phyloP scores from a whole-genome alignment of 2,329 filamentous ascomycete genomes.

The Exophiala mesophila region DNA sequence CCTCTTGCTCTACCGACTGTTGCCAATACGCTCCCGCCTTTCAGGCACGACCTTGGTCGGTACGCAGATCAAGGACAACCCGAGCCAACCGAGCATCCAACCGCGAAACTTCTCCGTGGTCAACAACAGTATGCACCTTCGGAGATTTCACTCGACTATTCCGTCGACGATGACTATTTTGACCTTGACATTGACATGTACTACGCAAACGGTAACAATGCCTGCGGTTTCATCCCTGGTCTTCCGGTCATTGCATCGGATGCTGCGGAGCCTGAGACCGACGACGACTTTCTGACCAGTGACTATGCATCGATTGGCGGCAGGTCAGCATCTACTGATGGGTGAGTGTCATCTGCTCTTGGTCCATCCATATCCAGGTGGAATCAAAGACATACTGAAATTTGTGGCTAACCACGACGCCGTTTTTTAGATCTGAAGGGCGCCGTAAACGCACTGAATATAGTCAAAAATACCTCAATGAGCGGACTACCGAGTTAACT shows the following conservation, averaged over 20 bases:
- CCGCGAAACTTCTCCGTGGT: conserved; percentile 18
- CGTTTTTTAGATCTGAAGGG: conserved; percentile 15
- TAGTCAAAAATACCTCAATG: conserved; percentile 22
- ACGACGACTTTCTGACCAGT: conserved; percentile 21
- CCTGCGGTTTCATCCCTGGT: conserved; percentile 25
- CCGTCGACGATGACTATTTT: conserved; percentile 24
- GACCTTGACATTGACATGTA: conserved; percentile 25
- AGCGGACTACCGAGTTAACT: conserved; percentile 30
- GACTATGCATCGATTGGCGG: conserved; percentile 21
- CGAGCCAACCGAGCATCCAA: conserved; percentile 14
- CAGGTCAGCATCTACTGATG: conserved; percentile 18
- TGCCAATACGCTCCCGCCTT: conserved; percentile 2
- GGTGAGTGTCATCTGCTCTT: conserved; percentile 7
- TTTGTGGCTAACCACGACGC: no score
- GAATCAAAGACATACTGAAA: no score
- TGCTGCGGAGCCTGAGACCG: conserved; percentile 18
- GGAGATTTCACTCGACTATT: conserved; percentile 15
- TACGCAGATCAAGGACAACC: conserved; percentile 11
- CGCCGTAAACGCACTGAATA: conserved; percentile 19
- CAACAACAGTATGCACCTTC: conserved; percentile 20
- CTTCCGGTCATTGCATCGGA: conserved; percentile 24
- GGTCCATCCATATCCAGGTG: no score
- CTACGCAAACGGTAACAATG: conserved; percentile 26
- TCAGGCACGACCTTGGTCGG: conserved; percentile 6
- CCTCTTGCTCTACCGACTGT: not conserved